These are phyloP conservation scores for Candida neerlandica DNA, from an alignment of 1,139 yeast genomes.

Conservation along the genomic window DNA sequence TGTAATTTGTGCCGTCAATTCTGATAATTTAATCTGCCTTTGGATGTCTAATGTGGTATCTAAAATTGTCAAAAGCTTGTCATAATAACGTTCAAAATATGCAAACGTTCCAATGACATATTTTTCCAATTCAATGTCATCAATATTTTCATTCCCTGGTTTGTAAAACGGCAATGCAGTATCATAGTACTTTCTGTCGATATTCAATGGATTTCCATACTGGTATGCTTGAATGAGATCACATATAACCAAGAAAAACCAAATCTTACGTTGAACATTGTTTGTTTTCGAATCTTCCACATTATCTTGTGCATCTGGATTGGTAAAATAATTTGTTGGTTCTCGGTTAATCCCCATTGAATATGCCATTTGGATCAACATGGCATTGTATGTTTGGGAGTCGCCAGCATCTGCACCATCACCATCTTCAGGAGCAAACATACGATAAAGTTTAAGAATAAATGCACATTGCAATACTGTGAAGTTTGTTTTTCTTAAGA, in stretches of 20 bases:
- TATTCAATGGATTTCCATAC: slow-evolving; percentile 34
- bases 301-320: slow-evolving; percentile 15
- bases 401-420: slow-evolving; percentile 51
- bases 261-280: slow-evolving; percentile 52
- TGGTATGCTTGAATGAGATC: slow-evolving; percentile 32
- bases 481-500: slow-evolving; percentile 49
- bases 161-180: slow-evolving; percentile 29
- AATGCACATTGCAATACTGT: slow-evolving; percentile 52
- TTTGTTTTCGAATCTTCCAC: slow-evolving; percentile 29
- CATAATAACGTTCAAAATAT: slow-evolving; percentile 27
- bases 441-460: slow-evolving; percentile 39
- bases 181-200: slow-evolving; percentile 26
- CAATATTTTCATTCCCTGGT: slow-evolving; percentile 32
- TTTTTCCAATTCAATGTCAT: slow-evolving; percentile 32
- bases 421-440: slow-evolving; percentile 55
- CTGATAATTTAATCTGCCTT: slow-evolving; percentile 20
- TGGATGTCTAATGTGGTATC: slow-evolving; percentile 27
- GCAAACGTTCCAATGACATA: slow-evolving; percentile 26
- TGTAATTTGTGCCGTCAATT: slow-evolving; percentile 24
- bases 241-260: slow-evolving; percentile 46
- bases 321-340: slow-evolving; percentile 24
- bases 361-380: slow-evolving; percentile 46
- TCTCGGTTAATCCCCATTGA: slow-evolving; percentile 51
- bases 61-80: slow-evolving; percentile 24
- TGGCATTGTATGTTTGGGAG: slow-evolving; percentile 38